Conservation (phyloP, 2,329 filamentous ascomycete species). For the Aspergillus uvarum region DNA sequence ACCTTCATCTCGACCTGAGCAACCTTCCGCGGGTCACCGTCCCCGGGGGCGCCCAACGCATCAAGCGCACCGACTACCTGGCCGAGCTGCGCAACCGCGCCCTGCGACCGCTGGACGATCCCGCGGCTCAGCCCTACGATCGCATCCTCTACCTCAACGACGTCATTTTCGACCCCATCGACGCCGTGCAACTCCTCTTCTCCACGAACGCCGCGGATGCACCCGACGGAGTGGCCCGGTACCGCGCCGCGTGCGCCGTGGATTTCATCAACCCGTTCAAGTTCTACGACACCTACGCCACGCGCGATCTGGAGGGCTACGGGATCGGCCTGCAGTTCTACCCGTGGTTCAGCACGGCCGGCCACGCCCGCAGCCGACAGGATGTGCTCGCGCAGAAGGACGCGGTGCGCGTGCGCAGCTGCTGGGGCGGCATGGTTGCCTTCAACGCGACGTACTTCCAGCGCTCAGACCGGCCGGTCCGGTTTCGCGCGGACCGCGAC, state of each 20-base stretch:
- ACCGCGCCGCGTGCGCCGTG: slow-evolving; percentile 68
- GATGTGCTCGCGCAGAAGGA: slow-evolving; percentile 60
- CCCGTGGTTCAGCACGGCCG: slow-evolving; percentile 63
- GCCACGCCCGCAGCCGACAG: slow-evolving; percentile 53
- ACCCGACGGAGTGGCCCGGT: slow-evolving; percentile 53
- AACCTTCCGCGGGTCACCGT: slow-evolving; percentile 60
- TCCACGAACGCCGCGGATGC: slow-evolving; percentile 50
- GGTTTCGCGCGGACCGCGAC: slow-evolving; percentile 60
- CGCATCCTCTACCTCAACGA: slow-evolving; percentile 65
- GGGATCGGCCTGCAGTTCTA: slow-evolving; percentile 68
- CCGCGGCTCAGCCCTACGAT: slow-evolving; percentile 48
- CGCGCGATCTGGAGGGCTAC: slow-evolving; percentile 66
- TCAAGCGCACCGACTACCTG: slow-evolving; percentile 70
- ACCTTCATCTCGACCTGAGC: slow-evolving; percentile 56
- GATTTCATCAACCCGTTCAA: slow-evolving; percentile 72
- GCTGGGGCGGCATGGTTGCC: slow-evolving; percentile 72
- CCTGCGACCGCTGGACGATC: slow-evolving; percentile 59
- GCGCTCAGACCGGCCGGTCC: slow-evolving; percentile 41
- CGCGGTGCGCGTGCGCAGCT: slow-evolving; percentile 67
- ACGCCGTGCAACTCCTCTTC: slow-evolving; percentile 60
- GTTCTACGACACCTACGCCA: slow-evolving; percentile 75
- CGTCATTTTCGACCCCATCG: slow-evolving; percentile 59
- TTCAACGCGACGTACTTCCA: slow-evolving; percentile 49
- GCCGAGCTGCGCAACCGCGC: slow-evolving; percentile 71
- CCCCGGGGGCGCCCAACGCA: slow-evolving; percentile 59